Evolutionary conservation across 768 basidiomycete species (phyloP).

Genomic region (Naematelia encephala): DNA sequence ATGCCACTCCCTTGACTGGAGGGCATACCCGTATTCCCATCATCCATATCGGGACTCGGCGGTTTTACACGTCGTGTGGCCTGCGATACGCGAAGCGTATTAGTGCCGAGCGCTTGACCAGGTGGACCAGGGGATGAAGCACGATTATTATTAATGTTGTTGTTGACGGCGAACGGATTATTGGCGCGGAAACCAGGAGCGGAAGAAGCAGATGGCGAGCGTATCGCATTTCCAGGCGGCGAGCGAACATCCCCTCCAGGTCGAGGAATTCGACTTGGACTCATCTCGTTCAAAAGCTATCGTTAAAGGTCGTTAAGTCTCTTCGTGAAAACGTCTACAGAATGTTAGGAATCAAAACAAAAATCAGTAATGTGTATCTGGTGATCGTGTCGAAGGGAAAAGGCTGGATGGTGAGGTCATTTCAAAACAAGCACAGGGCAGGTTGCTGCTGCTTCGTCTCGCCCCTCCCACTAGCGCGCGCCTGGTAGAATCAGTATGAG

Average conservation of each 20-base stretch:
- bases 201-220: not conserved
- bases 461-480: slow-evolving; percentile 1
- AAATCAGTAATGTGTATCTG: not conserved
- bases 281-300: slow-evolving; percentile 10
- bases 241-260: slow-evolving; percentile 15
- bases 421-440: not conserved
- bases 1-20: not conserved
- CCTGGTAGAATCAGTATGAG: not conserved
- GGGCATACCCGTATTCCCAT: not conserved
- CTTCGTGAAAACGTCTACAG: not conserved
- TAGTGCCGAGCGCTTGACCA: not conserved
- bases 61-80: slow-evolving; percentile 22
- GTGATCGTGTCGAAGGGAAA: not conserved
- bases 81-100: not conserved
- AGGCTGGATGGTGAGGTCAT: not conserved
- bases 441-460: not conserved
- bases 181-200: not conserved
- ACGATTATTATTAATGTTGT: not conserved
- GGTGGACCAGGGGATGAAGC: slow-evolving; percentile 4
- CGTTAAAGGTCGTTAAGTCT: not conserved
- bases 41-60: slow-evolving; percentile 16
- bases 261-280: slow-evolving; percentile 34
- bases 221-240: not conserved
- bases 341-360: not conserved
- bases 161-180: not conserved